A percentile compares a stretch with the other conserved stretches of the same genome.
Conservation (phyloP, 257 asterid genomes). For the Salvia hispanica region DNA sequence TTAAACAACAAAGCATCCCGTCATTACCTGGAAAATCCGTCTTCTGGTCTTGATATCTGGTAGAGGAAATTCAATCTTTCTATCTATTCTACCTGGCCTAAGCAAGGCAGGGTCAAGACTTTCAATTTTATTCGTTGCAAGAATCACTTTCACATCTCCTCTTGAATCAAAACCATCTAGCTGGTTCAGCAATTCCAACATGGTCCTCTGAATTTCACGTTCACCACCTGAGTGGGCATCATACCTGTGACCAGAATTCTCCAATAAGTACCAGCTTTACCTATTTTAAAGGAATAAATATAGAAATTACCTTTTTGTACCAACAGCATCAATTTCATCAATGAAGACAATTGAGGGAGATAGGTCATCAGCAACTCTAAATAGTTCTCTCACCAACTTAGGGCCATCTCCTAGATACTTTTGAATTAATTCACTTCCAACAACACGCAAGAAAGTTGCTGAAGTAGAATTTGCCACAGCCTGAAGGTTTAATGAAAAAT, state of each 20-base stretch:
- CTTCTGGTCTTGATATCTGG: conserved; percentile 91
- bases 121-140: conserved; percentile 44
- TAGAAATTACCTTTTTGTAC: conserved; percentile 72
- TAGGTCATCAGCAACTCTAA: conserved; percentile 22
- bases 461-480: conserved; percentile 98
- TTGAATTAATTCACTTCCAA: conserved; percentile 91
- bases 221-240: conserved; percentile 99
- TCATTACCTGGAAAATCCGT: conserved; percentile 75
- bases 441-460: conserved; percentile 95
- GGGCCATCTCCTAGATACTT: conserved; percentile 57
- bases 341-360: conserved; percentile 94
- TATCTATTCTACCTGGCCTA: conserved; percentile 87
- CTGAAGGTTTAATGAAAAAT: conserved; percentile 40
- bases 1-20: conserved; percentile 14
- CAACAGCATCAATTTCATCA: conserved; percentile 93
- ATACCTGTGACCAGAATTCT: conserved; percentile 48
- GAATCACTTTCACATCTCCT: no score
- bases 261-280: conserved; percentile 13
- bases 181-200: no score
- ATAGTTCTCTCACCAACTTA: no score
- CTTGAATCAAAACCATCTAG: no score
- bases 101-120: conserved; percentile 92
- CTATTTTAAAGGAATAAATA: conserved; percentile 6
- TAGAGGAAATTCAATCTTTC: conserved; percentile 88
- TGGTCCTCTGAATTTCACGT: conserved; percentile 68